Conservation (phyloP, 495 filamentous ascomycete species). For the Penicillium lagena region DNA sequence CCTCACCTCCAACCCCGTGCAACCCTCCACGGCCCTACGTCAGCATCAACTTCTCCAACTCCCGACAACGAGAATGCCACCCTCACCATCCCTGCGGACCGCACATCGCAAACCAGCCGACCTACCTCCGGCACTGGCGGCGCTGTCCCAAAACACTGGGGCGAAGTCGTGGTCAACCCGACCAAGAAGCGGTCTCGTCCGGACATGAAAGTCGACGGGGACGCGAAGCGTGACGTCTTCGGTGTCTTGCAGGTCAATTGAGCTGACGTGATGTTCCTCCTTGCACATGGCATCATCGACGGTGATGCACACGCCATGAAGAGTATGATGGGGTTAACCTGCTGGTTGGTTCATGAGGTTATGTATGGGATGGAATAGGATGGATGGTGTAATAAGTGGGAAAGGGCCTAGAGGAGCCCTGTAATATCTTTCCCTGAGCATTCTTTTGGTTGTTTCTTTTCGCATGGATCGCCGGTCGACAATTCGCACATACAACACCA, state of each 20-base stretch:
- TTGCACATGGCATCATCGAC: slow-evolving; percentile 7
- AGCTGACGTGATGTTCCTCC: not conserved
- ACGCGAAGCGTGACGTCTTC: slow-evolving; percentile 33
- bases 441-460: slow-evolving; percentile 7
- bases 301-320: slow-evolving; percentile 8
- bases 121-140: slow-evolving; percentile 14
- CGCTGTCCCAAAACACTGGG: slow-evolving; percentile 40
- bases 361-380: too few relatives aligned
- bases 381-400: too few relatives aligned
- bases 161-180: slow-evolving; percentile 40
- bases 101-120: slow-evolving; percentile 9
- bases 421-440: not conserved
- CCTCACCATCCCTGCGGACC: slow-evolving; percentile 14
- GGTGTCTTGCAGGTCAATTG: slow-evolving; percentile 37
- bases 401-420: slow-evolving; percentile 1
- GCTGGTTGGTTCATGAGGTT: too few relatives aligned
- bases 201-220: slow-evolving; percentile 17
- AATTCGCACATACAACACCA: slow-evolving; percentile 12
- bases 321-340: not conserved
- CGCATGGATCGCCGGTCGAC: slow-evolving; percentile 26
- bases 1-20: slow-evolving; percentile 41
- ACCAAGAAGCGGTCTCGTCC: slow-evolving; percentile 30
- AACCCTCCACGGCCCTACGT: slow-evolving; percentile 29
- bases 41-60: slow-evolving; percentile 22
- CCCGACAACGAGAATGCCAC: slow-evolving; percentile 13